These are phyloP conservation scores for Cladosporium phlei DNA, from an alignment of 2,329 filamentous ascomycete genomes.

Conservation along the genomic window DNA sequence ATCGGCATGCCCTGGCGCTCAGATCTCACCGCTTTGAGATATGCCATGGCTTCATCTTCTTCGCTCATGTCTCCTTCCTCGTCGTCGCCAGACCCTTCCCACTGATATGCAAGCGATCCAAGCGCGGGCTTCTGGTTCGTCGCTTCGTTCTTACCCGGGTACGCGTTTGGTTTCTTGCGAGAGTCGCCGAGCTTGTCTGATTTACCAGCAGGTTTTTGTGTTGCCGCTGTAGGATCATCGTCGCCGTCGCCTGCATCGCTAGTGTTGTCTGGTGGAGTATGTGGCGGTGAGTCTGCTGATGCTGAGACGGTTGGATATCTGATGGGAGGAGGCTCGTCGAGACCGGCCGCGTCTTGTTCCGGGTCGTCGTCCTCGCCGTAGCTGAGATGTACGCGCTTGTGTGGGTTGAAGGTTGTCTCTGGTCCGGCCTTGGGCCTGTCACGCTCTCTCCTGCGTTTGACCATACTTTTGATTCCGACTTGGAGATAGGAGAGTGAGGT, in stretches of 20 bases:
- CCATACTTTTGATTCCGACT: no score
- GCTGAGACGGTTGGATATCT: background rate
- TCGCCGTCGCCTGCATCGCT: background rate
- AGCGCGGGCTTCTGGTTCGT: constrained; percentile 26
- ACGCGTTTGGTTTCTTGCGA: constrained; percentile 1
- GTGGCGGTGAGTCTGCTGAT: background rate
- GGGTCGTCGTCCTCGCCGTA: constrained; percentile 29
- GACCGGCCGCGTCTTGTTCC: constrained; percentile 8
- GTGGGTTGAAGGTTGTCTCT: constrained; percentile 27
- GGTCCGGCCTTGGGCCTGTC: constrained; percentile 30
- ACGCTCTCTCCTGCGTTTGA: constrained; percentile 28
- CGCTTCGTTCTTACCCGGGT: constrained; percentile 16
- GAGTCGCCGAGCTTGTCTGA: background rate
- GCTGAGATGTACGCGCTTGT: constrained; percentile 31
- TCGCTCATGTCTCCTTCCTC: constrained; percentile 22
- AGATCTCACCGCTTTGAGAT: constrained; percentile 28
- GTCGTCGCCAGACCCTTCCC: constrained; percentile 16
- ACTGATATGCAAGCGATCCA: constrained; percentile 22
- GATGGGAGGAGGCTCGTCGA: constrained; percentile 2
- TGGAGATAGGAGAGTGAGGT: background rate
- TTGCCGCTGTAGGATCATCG: background rate
- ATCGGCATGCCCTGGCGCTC: constrained; percentile 26
- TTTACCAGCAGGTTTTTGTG: background rate
- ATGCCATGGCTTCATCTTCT: constrained; percentile 31
- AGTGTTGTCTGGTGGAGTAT: background rate